Conservation (phyloP, 2,329 filamentous ascomycete species). For the Neocucurbitaria cava region DNA sequence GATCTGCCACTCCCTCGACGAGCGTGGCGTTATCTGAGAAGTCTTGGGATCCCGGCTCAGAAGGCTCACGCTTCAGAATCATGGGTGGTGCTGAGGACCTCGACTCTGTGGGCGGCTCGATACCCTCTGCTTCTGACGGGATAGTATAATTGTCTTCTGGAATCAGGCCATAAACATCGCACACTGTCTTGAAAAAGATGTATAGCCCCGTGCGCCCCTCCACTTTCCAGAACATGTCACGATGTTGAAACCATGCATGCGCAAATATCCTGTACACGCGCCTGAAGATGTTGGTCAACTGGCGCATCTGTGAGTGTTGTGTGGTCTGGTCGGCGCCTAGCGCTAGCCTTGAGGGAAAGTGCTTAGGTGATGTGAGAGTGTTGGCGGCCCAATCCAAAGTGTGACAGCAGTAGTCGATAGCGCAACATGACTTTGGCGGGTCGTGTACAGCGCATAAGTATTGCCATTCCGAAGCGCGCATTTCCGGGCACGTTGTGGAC, state of each 20-base stretch:
- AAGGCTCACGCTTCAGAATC: slow-evolving; percentile 47
- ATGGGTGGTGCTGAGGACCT: slow-evolving; percentile 33
- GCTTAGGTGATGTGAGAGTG: slow-evolving; percentile 90
- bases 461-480: slow-evolving; percentile 99
- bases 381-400: slow-evolving; percentile 98
- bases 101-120: slow-evolving; percentile 58
- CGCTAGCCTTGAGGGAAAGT: slow-evolving; percentile 86
- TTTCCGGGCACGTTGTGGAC: slow-evolving; percentile 88
- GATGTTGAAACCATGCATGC: slow-evolving; percentile 98
- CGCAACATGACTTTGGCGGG: slow-evolving; percentile 94
- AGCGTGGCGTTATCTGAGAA: slow-evolving; percentile 24
- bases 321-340: slow-evolving; percentile 55
- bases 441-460: slow-evolving; percentile 98
- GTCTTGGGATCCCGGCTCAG: slow-evolving; percentile 27
- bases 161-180: slow-evolving; percentile 87
- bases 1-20: slow-evolving; percentile 44
- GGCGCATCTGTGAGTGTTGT: slow-evolving; percentile 69
- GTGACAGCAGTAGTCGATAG: slow-evolving; percentile 98
- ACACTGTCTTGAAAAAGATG: slow-evolving; percentile 95
- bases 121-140: slow-evolving; percentile 87
- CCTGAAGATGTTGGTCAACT: slow-evolving; percentile 93
- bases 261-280: slow-evolving; percentile 96
- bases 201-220: slow-evolving; percentile 92
- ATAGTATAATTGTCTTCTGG: slow-evolving; percentile 96
- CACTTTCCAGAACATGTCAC: slow-evolving; percentile 92